Evolutionary conservation across 352 stramenopile genomes (phyloP).

Genomic region (Saprolegnia diclina): DNA sequence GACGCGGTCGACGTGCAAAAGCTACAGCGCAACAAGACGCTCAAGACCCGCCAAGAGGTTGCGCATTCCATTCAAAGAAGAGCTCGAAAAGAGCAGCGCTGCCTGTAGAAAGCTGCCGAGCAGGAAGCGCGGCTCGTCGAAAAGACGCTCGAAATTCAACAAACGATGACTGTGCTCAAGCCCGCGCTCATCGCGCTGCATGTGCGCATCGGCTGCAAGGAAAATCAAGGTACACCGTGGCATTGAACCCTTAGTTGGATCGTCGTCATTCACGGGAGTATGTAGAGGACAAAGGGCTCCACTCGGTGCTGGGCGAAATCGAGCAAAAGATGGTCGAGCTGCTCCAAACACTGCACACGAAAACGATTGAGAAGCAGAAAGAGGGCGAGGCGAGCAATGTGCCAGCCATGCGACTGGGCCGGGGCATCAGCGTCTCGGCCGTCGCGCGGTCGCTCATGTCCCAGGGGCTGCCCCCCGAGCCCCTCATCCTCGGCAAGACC

Average conservation of each 20-base stretch:
- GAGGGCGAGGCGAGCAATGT: slow-evolving; percentile 22
- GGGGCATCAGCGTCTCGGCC: neutral
- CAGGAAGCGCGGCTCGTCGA: slow-evolving; percentile 16
- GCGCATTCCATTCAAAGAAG: neutral
- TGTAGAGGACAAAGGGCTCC: slow-evolving; percentile 59
- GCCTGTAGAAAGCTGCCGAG: slow-evolving; percentile 3
- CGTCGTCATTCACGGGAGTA: neutral
- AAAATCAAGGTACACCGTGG: slow-evolving; percentile 51
- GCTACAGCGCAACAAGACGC: slow-evolving; percentile 64
- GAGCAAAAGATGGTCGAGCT: slow-evolving; percentile 66
- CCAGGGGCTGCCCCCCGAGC: slow-evolving; percentile 23
- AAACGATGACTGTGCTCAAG: slow-evolving; percentile 57
- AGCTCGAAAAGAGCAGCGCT: neutral
- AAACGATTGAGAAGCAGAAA: slow-evolving; percentile 44
- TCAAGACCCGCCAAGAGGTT: slow-evolving; percentile 55
- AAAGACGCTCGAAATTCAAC: slow-evolving; percentile 57
- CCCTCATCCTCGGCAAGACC: slow-evolving; percentile 37
- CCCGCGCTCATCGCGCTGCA: slow-evolving; percentile 55
- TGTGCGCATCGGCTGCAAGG: slow-evolving; percentile 60
- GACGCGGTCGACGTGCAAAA: slow-evolving; percentile 72
- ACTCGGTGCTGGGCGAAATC: slow-evolving; percentile 64
- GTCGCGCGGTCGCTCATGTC: neutral
- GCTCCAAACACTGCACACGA: slow-evolving; percentile 60
- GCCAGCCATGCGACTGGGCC: neutral
- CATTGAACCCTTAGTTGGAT: neutral